Evolutionary conservation across 139 green algal genomes (phyloP).

Genomic region (Astrephomene gubernaculifera): DNA sequence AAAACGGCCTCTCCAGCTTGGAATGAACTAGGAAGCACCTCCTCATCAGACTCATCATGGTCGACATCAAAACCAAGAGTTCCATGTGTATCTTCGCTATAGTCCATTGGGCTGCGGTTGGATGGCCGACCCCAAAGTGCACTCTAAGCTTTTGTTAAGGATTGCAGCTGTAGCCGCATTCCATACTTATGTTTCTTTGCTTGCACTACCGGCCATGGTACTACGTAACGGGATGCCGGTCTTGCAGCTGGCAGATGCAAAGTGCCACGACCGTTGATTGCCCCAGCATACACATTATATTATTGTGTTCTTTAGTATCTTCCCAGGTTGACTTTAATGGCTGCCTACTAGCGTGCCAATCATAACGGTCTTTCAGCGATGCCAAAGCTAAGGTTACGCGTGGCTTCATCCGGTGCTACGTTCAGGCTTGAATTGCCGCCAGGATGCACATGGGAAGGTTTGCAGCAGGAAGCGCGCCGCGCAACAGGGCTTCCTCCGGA

Average conservation of each 20-base stretch:
- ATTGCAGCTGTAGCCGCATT: no score
- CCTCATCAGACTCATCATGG: conserved; percentile 15
- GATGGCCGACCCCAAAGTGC: neutral
- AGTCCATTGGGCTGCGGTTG: conserved; percentile 5
- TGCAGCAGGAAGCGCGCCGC: neutral
- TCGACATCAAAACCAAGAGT: neutral
- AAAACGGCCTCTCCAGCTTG: neutral
- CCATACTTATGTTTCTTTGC: no score
- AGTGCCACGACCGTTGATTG: no score
- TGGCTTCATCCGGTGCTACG: neutral
- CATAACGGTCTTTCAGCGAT: no score
- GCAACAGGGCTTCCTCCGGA: neutral
- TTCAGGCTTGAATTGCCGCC: neutral
- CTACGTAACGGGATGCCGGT: no score
- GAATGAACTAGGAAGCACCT: neutral
- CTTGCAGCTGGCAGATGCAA: no score
- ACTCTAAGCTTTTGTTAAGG: no score
- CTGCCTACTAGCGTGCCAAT: no score
- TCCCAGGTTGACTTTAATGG: no score
- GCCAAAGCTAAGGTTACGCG: neutral
- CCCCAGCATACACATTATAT: no score
- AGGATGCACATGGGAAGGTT: neutral
- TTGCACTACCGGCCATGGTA: no score
- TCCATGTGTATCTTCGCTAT: neutral
- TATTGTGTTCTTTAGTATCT: no score